Evolutionary conservation across 1,284 basidiomycete species (phyloP).

Genomic region (Moniliophthora roreri): DNA sequence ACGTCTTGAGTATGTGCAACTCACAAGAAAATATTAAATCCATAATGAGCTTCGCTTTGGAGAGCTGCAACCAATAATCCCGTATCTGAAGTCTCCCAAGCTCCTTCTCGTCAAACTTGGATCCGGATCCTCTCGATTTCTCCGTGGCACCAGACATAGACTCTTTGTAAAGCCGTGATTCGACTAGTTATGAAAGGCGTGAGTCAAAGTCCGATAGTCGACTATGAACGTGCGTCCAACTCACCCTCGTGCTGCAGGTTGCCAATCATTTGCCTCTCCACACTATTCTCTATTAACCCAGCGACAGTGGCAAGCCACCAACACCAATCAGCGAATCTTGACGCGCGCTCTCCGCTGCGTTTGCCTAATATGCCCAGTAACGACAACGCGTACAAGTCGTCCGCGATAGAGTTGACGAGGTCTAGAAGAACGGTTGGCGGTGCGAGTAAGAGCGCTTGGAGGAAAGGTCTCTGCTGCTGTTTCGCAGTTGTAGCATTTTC

Average conservation of each 20-base stretch:
- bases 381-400: slow-evolving; percentile 76
- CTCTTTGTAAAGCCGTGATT: slow-evolving; percentile 69
- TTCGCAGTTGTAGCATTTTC: slow-evolving; percentile 32
- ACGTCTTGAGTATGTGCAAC: too few relatives aligned
- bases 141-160: slow-evolving; percentile 70
- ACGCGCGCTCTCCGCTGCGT: slow-evolving; percentile 64
- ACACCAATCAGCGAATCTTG: slow-evolving; percentile 76
- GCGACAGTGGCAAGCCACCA: slow-evolving; percentile 78
- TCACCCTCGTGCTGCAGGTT: slow-evolving; percentile 63
- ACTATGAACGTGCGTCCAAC: too few relatives aligned
- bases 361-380: slow-evolving; percentile 65
- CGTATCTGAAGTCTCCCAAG: slow-evolving; percentile 63
- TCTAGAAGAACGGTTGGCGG: slow-evolving; percentile 83
- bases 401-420: slow-evolving; percentile 67
- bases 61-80: slow-evolving; percentile 72
- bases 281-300: slow-evolving; percentile 75
- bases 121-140: slow-evolving; percentile 60
- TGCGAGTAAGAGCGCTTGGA: slow-evolving; percentile 72
- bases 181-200: slow-evolving; percentile 46
- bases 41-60: slow-evolving; percentile 71
- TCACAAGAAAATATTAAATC: slow-evolving; percentile 83
- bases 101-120: slow-evolving; percentile 70
- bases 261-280: slow-evolving; percentile 69
- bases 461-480: slow-evolving; percentile 44
- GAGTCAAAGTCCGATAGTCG: slow-evolving; percentile 14